Conservation (phyloP, 768 basidiomycete species). For the Galerina marginata region DNA sequence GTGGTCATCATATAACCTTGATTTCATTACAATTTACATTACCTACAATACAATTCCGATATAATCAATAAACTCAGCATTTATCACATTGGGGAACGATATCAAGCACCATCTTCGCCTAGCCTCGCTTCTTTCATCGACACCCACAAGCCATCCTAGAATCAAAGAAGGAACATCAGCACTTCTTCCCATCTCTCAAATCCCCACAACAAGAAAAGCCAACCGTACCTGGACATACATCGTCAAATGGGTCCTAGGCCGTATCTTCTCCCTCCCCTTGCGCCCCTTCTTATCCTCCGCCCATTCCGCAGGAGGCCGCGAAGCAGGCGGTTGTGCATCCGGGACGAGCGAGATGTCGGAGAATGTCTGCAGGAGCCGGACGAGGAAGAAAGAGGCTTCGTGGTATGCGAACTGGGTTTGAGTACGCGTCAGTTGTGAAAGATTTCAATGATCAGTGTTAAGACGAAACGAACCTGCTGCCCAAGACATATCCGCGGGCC, state of each 20-base stretch:
- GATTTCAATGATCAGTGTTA: too few relatives aligned
- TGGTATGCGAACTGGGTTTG: slow-evolving; percentile 45
- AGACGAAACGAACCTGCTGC: slow-evolving; percentile 41
- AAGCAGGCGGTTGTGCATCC: slow-evolving; percentile 39
- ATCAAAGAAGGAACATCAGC: neutral
- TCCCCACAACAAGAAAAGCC: neutral
- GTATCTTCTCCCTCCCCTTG: slow-evolving; percentile 37
- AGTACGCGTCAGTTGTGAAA: neutral
- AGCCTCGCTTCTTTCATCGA: slow-evolving; percentile 27
- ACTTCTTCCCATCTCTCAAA: too few relatives aligned
- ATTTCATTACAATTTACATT: too few relatives aligned
- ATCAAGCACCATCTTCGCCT: slow-evolving; percentile 8
- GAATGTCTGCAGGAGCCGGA: slow-evolving; percentile 56
- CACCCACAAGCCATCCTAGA: slow-evolving; percentile 52
- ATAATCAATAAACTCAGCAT: too few relatives aligned
- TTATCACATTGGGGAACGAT: too few relatives aligned
- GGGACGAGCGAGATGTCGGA: slow-evolving; percentile 43
- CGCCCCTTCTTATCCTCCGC: slow-evolving; percentile 31
- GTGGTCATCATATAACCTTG: too few relatives aligned
- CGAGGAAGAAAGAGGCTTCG: slow-evolving; percentile 53
- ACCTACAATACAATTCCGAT: too few relatives aligned
- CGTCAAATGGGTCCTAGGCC: slow-evolving; percentile 41
- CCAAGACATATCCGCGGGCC: slow-evolving; percentile 57
- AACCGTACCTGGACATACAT: slow-evolving; percentile 43
- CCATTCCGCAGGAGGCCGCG: slow-evolving; percentile 46